These are phyloP conservation scores for Dioszegia hungarica DNA, from an alignment of 768 basidiomycete species.

Conservation along the genomic window DNA sequence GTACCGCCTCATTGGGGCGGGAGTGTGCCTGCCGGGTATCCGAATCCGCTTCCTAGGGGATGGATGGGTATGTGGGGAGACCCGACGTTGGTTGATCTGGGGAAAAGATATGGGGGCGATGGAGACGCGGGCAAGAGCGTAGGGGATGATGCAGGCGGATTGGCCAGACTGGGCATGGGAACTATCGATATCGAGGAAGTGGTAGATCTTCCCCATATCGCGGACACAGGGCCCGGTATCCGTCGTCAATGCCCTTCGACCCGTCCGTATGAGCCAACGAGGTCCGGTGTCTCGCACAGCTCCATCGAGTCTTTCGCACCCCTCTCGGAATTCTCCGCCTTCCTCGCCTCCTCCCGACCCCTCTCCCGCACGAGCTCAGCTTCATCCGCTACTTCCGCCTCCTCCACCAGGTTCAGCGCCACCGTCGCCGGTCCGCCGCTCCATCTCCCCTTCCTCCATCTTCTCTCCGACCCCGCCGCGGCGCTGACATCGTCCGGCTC, in stretches of 20 bases:
- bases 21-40: not conserved
- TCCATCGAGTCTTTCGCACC: not conserved
- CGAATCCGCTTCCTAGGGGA: conserved; percentile 1
- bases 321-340: not conserved
- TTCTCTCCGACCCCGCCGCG: not conserved
- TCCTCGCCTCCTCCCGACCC: not conserved
- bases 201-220: too few relatives aligned
- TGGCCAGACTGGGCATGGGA: not conserved
- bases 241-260: too few relatives aligned
- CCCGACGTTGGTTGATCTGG: conserved; percentile 5
- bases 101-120: not conserved
- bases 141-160: not conserved
- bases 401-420: not conserved
- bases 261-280: too few relatives aligned
- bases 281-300: not conserved
- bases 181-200: not conserved
- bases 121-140: not conserved
- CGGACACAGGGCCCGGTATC: too few relatives aligned
- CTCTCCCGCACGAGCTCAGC: not conserved
- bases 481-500: not conserved
- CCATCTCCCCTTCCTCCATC: not conserved
- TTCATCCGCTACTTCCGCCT: not conserved
- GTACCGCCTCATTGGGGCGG: not conserved
- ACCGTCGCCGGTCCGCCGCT: not conserved
- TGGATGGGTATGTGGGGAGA: conserved; percentile 1